Evolutionary conservation across 805 yeast species (phyloP).

Genomic region (Priceomyces carsonii): DNA sequence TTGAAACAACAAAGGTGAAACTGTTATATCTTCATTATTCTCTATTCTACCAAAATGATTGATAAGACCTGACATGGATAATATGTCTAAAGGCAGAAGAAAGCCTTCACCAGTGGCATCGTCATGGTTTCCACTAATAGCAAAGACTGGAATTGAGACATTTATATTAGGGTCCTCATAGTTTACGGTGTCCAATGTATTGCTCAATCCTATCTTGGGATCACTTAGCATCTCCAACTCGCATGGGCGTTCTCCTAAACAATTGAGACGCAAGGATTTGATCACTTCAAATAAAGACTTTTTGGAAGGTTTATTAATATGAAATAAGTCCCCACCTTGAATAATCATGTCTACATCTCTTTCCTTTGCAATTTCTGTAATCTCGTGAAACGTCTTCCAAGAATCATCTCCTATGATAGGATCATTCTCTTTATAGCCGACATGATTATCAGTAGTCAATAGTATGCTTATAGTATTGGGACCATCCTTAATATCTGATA

Average conservation of each 20-base stretch:
- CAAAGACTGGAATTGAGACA: constrained; percentile 86
- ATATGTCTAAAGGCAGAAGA: constrained; percentile 81
- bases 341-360: constrained; percentile 82
- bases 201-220: constrained; percentile 60
- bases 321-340: constrained; percentile 93
- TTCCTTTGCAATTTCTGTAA: constrained; percentile 66
- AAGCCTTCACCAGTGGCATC: constrained; percentile 89
- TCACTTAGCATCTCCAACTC: constrained; percentile 83
- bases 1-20: constrained; percentile 76
- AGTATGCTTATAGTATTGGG: constrained; percentile 74
- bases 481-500: constrained; percentile 45
- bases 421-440: constrained; percentile 88
- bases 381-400: constrained; percentile 84
- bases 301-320: constrained; percentile 84
- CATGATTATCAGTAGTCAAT: constrained; percentile 94
- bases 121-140: constrained; percentile 94
- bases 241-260: constrained; percentile 86
- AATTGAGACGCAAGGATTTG: constrained; percentile 63
- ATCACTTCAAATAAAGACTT: constrained; percentile 84
- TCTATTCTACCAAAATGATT: constrained; percentile 87
- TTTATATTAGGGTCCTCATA: constrained; percentile 91
- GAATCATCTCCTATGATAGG: constrained; percentile 89
- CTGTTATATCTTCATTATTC: constrained; percentile 70
- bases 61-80: constrained; percentile 77
- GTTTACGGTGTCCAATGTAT: constrained; percentile 70